Percentiles rank a stretch among this genome's conserved stretches.
Conservation (phyloP, 371 early-diverging fungal genomes). For the Mucor mucedo region DNA sequence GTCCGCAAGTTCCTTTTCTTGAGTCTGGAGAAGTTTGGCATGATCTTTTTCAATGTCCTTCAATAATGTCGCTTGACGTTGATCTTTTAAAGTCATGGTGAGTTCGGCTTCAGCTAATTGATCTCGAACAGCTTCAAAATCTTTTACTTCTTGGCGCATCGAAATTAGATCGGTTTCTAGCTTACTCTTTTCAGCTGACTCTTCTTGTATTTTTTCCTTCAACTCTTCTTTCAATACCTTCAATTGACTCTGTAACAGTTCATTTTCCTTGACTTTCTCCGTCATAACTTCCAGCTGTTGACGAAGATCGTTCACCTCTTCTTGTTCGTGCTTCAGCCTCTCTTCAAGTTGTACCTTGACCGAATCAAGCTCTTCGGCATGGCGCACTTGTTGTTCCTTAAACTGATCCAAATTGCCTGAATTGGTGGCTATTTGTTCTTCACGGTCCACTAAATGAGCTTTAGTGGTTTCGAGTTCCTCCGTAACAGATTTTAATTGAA, state of each 20-base stretch:
- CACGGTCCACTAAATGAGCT: constrained; percentile 4
- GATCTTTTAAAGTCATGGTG: neutral
- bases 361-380: constrained; percentile 9
- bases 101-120: constrained; percentile 4
- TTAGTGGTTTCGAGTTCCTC: constrained; percentile 5
- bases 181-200: constrained; percentile 2
- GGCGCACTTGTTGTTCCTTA: constrained; percentile 19
- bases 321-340: constrained; percentile 14
- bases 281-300: constrained; percentile 13
- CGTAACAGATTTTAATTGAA: neutral
- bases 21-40: neutral
- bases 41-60: constrained; percentile 2
- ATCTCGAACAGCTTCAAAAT: neutral
- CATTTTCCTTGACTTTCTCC: constrained; percentile 1
- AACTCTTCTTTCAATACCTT: constrained; percentile 17
- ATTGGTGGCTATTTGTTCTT: constrained; percentile 14
- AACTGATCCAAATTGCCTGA: constrained; percentile 15
- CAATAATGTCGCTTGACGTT: neutral
- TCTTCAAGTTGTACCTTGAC: constrained; percentile 18
- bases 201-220: neutral
- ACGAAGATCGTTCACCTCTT: constrained; percentile 15
- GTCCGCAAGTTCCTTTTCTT: neutral
- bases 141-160: constrained; percentile 4
- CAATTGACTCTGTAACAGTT: constrained; percentile 5
- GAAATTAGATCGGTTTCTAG: neutral